These are phyloP conservation scores for Trypanosoma brucei DNA, from an alignment of 208 protist species.

Conservation along the genomic window DNA sequence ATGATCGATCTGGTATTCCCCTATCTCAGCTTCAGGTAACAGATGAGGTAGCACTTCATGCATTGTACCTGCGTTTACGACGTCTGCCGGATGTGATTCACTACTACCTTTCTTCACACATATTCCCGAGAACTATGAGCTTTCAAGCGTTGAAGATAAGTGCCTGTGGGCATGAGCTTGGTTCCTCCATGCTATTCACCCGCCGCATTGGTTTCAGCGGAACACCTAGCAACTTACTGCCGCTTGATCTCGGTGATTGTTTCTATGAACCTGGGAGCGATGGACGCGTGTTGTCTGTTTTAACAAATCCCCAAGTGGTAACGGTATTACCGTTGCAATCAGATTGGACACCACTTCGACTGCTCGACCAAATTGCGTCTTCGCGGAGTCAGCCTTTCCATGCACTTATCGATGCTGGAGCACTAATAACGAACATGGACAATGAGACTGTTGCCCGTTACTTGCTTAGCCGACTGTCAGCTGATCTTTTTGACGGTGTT, in stretches of 20 bases:
- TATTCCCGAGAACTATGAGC: constrained; percentile 86
- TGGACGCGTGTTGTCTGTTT: constrained; percentile 87
- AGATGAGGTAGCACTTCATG: constrained; percentile 56
- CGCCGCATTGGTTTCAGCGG: constrained; percentile 93
- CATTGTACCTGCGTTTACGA: constrained; percentile 55
- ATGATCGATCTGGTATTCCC: constrained; percentile 57
- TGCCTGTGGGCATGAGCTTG: constrained; percentile 93
- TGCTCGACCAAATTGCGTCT: constrained; percentile 87
- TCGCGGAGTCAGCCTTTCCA: constrained; percentile 70
- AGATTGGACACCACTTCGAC: constrained; percentile 85
- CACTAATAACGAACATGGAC: constrained; percentile 94
- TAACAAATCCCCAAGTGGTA: constrained; percentile 85
- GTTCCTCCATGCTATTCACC: constrained; percentile 91
- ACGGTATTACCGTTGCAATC: constrained; percentile 48
- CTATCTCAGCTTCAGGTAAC: constrained; percentile 84
- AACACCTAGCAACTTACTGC: constrained; percentile 93
- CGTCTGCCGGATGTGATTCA: constrained; percentile 75
- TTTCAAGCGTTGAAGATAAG: constrained; percentile 91
- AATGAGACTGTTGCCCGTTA: constrained; percentile 90
- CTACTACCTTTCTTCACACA: constrained; percentile 85
- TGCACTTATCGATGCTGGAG: constrained; percentile 94
- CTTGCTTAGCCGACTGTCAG: constrained; percentile 66
- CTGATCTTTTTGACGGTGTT: constrained; percentile 87
- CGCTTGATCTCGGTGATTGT: constrained; percentile 91
- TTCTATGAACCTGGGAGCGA: constrained; percentile 92